These are phyloP conservation scores for Globisporangium sylvaticum DNA, from an alignment of 352 stramenopile genomes.

Conservation along the genomic window DNA sequence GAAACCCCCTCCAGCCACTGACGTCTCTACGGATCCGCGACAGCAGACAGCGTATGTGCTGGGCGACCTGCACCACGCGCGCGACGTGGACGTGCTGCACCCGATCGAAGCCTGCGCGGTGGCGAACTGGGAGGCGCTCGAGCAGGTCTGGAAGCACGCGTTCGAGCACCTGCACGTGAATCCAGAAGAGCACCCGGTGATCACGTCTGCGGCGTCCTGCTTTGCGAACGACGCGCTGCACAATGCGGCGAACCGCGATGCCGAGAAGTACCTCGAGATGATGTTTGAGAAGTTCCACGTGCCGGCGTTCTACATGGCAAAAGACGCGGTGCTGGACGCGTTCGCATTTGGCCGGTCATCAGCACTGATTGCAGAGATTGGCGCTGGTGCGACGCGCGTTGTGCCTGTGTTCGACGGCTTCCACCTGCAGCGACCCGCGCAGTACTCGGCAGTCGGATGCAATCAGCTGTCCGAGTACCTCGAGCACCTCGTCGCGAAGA, in stretches of 20 bases:
- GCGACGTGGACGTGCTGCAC: conserved; percentile 54
- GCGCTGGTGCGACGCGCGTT: conserved; percentile 78
- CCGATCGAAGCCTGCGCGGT: conserved; percentile 58
- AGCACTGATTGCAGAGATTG: conserved; percentile 88
- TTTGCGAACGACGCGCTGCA: conserved; percentile 69
- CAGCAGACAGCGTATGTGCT: conserved; percentile 25
- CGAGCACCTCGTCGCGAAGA: conserved; percentile 47
- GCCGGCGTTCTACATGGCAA: conserved; percentile 88
- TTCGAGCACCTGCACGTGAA: conserved; percentile 73
- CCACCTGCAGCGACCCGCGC: conserved; percentile 68
- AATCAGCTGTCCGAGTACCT: conserved; percentile 73
- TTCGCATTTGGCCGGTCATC: conserved; percentile 88
- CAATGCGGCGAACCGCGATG: conserved; percentile 49
- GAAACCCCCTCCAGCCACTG: conserved; percentile 12
- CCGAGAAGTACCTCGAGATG: conserved; percentile 84
- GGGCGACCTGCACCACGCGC: conserved; percentile 51
- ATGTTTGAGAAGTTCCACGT: conserved; percentile 92
- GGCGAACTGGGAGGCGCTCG: conserved; percentile 82
- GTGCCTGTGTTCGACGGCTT: conserved; percentile 91
- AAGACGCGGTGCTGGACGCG: conserved; percentile 86
- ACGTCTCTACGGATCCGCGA: background rate
- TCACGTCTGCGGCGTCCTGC: conserved; percentile 69
- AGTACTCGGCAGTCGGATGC: conserved; percentile 73
- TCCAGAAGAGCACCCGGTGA: conserved; percentile 66
- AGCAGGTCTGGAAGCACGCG: conserved; percentile 77